These are phyloP conservation scores for Cenchrus purpureus DNA, from an alignment of 176 grass and related monocot genomes.

Conservation along the genomic window DNA sequence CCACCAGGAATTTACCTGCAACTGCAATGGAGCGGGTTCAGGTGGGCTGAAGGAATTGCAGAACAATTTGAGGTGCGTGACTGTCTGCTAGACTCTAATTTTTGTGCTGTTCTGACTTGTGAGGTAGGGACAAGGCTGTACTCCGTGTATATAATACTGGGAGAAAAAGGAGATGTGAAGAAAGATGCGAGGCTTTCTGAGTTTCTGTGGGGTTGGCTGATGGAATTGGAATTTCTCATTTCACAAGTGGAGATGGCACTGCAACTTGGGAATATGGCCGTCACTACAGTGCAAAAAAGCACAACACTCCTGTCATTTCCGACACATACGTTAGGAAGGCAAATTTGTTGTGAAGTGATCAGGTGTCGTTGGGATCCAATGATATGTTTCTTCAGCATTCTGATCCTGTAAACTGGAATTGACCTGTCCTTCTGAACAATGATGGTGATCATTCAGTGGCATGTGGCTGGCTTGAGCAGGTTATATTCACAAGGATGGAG, in stretches of 20 bases:
- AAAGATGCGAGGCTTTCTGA: constrained; percentile 22
- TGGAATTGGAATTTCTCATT: constrained; percentile 27
- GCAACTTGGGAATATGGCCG: constrained; percentile 13
- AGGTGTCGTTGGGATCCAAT: neutral
- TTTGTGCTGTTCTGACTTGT: constrained; percentile 7
- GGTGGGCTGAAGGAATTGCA: neutral
- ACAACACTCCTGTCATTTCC: neutral
- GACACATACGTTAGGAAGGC: neutral
- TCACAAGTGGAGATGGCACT: constrained; percentile 14
- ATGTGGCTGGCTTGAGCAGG: neutral
- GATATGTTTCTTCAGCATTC: neutral
- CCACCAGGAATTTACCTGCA: constrained; percentile 5
- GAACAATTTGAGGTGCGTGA: constrained; percentile 4
- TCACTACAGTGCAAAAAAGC: neutral
- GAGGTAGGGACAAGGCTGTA: constrained; percentile 8
- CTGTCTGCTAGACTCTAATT: constrained; percentile 5
- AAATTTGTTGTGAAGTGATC: neutral
- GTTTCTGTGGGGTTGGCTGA: neutral
- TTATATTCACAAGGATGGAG: neutral
- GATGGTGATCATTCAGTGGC: neutral
- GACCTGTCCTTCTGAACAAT: neutral
- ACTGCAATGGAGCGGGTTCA: neutral
- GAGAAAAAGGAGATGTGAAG: constrained; percentile 26
- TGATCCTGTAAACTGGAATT: neutral
- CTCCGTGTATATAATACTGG: constrained; percentile 25